Evolutionary conservation across 2,329 filamentous ascomycete species (phyloP), one percentile per base, ranked within the genome.

Genomic region (Chaetomiaceae sp.): DNA sequence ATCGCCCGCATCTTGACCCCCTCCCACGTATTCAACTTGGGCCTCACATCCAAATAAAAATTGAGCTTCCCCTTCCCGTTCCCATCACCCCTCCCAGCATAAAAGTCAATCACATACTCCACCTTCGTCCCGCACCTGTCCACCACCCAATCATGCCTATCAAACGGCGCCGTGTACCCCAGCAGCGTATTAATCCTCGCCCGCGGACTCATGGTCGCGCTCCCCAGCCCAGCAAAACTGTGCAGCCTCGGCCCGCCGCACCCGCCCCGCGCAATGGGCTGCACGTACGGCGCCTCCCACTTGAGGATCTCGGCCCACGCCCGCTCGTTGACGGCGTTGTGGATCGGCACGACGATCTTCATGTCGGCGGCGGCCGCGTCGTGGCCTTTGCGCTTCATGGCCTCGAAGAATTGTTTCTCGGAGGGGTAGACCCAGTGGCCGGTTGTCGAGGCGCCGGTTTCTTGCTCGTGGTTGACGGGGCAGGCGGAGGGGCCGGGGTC

Each of bases 101-200:
- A 99, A 65, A 99, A 99, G 71, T 99, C 94, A 69, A 99, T 99
- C 36, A 99, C 87, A 68, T 99, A 99, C 64, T 97, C 94, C 45
- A 99, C 75, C 65, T 82, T 83, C 19, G 77, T 86, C 27, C 88
- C 92, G 67, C 94, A 97, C 47, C 94, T 80, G 71, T 99, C 91
- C 33, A 99, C 86, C 22, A 96, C 84, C 94, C 94, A 99, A 70
- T 99, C 94, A 69, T 99, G 94, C 25, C 94, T 79, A 72, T 99
- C 94, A 70, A 99, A 99, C 1, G 94, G 94, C 49, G 86, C 78
- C 55, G 87, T 85, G 70, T 96, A 97, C n/a, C 94, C 94, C 50
- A 96, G 73, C 54, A 91, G 71, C 4, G 85, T 88, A 70, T 95
- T 95, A 61, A 94, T 71, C 54, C 91, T 79, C 2, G 94, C 94